phyloP scores from a whole-genome alignment of 1,284 basidiomycete genomes.

The Leccinum subrobustum region DNA sequence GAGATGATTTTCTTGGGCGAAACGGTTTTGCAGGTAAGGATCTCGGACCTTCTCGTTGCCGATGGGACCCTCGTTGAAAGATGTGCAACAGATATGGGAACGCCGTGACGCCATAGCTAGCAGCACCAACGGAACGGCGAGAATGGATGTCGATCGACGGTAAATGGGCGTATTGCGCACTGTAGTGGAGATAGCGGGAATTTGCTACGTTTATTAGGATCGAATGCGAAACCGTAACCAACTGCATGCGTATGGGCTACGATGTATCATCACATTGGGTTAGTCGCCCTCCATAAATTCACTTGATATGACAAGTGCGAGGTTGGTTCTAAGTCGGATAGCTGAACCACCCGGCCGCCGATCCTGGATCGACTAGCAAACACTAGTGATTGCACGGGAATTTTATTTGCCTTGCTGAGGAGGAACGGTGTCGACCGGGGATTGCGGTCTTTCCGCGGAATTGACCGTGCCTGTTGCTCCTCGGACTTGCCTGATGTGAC shows the following conservation, averaged over 20 bases:
- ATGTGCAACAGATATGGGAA: constrained; percentile 64
- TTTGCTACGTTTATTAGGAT: constrained; percentile 25
- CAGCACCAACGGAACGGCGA: constrained; percentile 20
- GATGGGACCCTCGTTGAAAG: constrained; percentile 13
- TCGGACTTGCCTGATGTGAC: constrained; percentile 14
- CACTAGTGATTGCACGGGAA: neutral
- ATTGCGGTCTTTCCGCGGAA: constrained; percentile 7
- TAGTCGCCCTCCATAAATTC: constrained; percentile 14
- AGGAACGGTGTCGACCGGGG: neutral
- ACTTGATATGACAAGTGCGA: neutral
- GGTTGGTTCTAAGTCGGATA: neutral
- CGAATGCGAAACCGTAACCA: constrained; percentile 11
- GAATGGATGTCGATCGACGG: constrained; percentile 35
- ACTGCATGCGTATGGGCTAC: constrained; percentile 1
- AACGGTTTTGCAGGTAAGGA: constrained; percentile 83
- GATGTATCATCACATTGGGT: constrained; percentile 6
- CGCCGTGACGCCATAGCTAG: constrained; percentile 38
- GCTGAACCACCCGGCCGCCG: neutral
- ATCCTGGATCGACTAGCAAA: neutral
- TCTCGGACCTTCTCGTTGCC: constrained; percentile 12
- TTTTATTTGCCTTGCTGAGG: constrained; percentile 14
- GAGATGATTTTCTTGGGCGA: constrained; percentile 99
- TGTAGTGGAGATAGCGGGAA: constrained; percentile 32
- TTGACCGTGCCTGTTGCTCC: neutral
- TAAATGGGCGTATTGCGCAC: constrained; percentile 11